A percentile compares a stretch with the other conserved stretches of the same genome.
These are phyloP conservation scores for Haemoproteus tartakovskyi DNA, from an alignment of 169 alveolate genomes.

Conservation along the genomic window DNA sequence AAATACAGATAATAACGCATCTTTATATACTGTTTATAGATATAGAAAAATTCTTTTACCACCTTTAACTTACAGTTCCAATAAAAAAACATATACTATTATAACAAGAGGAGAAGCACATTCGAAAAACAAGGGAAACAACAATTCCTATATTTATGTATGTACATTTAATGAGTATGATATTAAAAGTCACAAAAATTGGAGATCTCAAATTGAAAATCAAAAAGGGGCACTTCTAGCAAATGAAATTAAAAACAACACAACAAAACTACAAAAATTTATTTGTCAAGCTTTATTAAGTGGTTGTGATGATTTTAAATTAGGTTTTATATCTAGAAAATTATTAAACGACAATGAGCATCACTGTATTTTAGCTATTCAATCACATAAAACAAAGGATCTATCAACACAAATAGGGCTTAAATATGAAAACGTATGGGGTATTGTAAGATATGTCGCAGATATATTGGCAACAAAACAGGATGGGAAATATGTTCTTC, in stretches of 20 bases:
- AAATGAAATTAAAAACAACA: slow-evolving; percentile 86
- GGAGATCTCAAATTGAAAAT: slow-evolving; percentile 86
- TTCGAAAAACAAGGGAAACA: slow-evolving; percentile 70
- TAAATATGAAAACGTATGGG: slow-evolving; percentile 88
- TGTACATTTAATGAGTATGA: slow-evolving; percentile 85
- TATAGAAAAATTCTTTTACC: slow-evolving; percentile 84
- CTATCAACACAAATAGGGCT: slow-evolving; percentile 89
- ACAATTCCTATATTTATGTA: slow-evolving; percentile 77
- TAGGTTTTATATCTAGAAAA: slow-evolving; percentile 85
- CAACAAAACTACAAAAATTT: slow-evolving; percentile 84
- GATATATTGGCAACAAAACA: slow-evolving; percentile 80
- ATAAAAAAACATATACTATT: slow-evolving; percentile 64
- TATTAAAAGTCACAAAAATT: slow-evolving; percentile 79
- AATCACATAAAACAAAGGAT: slow-evolving; percentile 86
- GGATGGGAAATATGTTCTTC: slow-evolving; percentile 86
- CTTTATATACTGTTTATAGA: slow-evolving; percentile 84
- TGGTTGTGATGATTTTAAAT: slow-evolving; percentile 86
- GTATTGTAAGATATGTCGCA: slow-evolving; percentile 81
- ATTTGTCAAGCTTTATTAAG: slow-evolving; percentile 87
- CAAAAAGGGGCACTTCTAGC: slow-evolving; percentile 88
- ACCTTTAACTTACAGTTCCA: slow-evolving; percentile 70
- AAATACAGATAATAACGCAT: slow-evolving; percentile 76
- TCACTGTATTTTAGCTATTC: slow-evolving; percentile 81
- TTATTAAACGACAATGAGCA: slow-evolving; percentile 84
- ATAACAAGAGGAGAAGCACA: slow-evolving; percentile 82